A percentile compares a stretch with the other conserved stretches of the same genome.
Evolutionary conservation across 768 basidiomycete species (phyloP).

Genomic region (Boletus huronensis): DNA sequence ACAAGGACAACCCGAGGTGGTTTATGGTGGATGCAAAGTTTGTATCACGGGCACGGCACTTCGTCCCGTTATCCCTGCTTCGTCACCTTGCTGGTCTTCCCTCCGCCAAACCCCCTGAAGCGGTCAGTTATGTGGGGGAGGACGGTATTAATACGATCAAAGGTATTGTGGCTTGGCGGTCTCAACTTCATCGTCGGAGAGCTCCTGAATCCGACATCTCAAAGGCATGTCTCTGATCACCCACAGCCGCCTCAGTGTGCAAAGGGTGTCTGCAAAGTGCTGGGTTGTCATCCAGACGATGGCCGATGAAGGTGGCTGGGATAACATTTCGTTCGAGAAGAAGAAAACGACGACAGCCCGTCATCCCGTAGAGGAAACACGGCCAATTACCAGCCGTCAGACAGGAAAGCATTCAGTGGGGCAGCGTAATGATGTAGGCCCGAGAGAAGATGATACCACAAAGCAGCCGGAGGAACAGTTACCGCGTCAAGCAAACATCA

Average conservation of each 20-base stretch:
- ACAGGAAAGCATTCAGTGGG: background rate
- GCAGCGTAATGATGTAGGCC: background rate
- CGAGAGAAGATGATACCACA: conserved; percentile 1
- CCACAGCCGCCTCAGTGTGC: conserved; percentile 83
- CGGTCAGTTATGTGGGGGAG: conserved; percentile 64
- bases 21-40: conserved; percentile 88
- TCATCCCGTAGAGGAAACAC: background rate
- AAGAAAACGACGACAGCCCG: conserved; percentile 26
- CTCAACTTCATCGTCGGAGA: background rate
- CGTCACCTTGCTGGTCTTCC: conserved; percentile 52
- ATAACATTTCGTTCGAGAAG: conserved; percentile 42
- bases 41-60: conserved; percentile 57
- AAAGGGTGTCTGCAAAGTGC: conserved; percentile 64
- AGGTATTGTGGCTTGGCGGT: conserved; percentile 38
- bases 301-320: conserved; percentile 79
- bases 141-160: conserved; percentile 61
- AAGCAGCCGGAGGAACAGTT: background rate
- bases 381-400: background rate
- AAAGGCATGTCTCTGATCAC: conserved; percentile 77
- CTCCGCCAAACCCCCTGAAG: conserved; percentile 40
- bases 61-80: conserved; percentile 75
- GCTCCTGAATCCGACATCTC: conserved; percentile 11
- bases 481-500: background rate
- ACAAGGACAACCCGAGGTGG: conserved; percentile 77
- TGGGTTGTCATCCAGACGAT: conserved; percentile 61